Evolutionary conservation across 2,329 filamentous ascomycete species (phyloP), one percentile per base, ranked within the genome.

Genomic region (Fusarium cyanostomum): DNA sequence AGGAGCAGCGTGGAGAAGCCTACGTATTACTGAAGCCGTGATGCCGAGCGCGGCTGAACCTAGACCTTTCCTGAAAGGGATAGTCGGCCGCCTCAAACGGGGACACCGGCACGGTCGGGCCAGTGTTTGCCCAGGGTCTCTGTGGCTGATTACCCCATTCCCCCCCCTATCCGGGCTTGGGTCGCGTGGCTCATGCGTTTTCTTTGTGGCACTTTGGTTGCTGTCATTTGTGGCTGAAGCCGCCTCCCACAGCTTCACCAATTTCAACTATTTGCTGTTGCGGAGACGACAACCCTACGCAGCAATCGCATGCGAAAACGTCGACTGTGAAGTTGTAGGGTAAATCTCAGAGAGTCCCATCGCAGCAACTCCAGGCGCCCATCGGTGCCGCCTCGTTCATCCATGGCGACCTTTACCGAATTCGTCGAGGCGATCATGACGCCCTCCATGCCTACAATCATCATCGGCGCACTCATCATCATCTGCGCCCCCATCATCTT

Each of bases 401-500:
- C 66, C 62, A 81, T 82, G 76, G 72, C 75, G 44, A 69, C 71
- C 62, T 72, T 81, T 53, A 72, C 74, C 55, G 65, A 75, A 46
- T 68, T 81, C 69, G 67, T 86, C 69, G 82, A 86, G 75, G 78
- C 79, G 58, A 76, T 87, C 55, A 78, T 90, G 72, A 85, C 81
- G 56, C 87, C 87, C n/a, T 88, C 87, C 13, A 68, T 80, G 10
- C 74, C 85, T 51, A 82, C 87, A 57, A 84, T 98, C 70, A 67
- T 88, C 60, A 74, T 94, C 73, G 90, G 92, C 12, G 72, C 90
- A 16, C 65, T 92, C 54, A 80, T 97, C 71, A 86, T 91, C 59
- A 74, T 97, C 66, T 77, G 89, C 52, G 81, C 91, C 26, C 95
- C 95, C 16, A 72, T 96, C 49, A 73, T 96, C 52, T 82, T 97